These are phyloP conservation scores for Exserohilum rostratum DNA, from an alignment of 2,329 filamentous ascomycete species.

Conservation along the genomic window DNA sequence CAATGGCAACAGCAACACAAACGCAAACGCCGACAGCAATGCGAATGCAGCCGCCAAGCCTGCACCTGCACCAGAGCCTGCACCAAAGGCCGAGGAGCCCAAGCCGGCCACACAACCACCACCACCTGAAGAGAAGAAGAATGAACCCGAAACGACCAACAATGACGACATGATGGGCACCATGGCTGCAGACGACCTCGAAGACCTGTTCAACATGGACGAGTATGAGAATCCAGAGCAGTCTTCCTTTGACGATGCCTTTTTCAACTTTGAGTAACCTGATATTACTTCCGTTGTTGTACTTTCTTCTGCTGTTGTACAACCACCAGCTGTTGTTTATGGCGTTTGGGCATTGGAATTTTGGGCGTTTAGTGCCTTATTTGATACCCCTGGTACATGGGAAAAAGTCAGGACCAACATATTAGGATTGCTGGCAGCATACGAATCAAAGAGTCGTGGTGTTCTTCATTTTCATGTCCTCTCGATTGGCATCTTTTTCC, in stretches of 20 bases:
- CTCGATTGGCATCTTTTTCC: too few relatives aligned
- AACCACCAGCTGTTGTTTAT: neutral
- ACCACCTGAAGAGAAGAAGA: conserved; percentile 10
- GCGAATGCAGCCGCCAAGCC: conserved; percentile 10
- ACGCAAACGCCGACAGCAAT: neutral
- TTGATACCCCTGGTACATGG: conserved; percentile 10
- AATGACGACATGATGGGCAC: conserved; percentile 35
- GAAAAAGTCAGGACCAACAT: neutral
- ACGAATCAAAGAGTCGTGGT: too few relatives aligned
- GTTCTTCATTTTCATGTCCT: too few relatives aligned
- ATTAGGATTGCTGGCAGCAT: neutral
- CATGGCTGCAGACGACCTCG: conserved; percentile 40
- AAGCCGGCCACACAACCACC: conserved; percentile 17
- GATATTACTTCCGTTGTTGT: neutral
- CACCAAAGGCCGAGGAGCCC: conserved; percentile 13
- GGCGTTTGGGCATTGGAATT: neutral
- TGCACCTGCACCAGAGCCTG: neutral
- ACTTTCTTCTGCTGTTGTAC: neutral
- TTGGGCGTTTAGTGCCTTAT: neutral
- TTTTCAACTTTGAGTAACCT: conserved; percentile 42
- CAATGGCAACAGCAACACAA: conserved; percentile 16
- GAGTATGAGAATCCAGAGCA: conserved; percentile 41
- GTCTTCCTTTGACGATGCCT: conserved; percentile 49
- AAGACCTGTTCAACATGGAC: conserved; percentile 46
- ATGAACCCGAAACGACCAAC: conserved; percentile 4